Evolutionary conservation across 169 alveolate genomes (phyloP), one percentile per base, ranked within the genome.

Genomic region (Cyclospora cayetanensis): DNA sequence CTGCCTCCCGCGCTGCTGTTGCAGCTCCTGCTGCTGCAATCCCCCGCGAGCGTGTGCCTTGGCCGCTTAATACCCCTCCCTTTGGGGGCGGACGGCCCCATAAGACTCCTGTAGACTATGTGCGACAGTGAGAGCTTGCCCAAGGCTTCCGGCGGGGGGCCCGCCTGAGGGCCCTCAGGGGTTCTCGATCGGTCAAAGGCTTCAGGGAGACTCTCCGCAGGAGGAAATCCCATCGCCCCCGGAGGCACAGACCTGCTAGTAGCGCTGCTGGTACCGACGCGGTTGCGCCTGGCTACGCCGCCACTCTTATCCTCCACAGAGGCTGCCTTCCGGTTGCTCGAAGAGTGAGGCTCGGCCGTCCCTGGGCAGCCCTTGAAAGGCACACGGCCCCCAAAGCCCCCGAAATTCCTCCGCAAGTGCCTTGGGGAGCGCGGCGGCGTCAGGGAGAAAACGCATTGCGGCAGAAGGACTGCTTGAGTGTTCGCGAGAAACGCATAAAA

Each of bases 51-150:
- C n/a, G 53, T 1, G 4, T 72, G 83, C 83, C 83, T 29, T 18
- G 83, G 83, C 31, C 83, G 50, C 55, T 72, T 72, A 52, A 72
- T 55, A 27, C 83, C 83, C 34, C 34, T 72, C 34, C 83, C 83
- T 72, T 72, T 72, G 55, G 83, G 83, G 55, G 83, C 83, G n/a
- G 15, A 31, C 5, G 83, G 83, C 83, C 83, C 83, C 53, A 72
- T 18, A 22, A 72, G 83, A 31, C 83, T 72, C 22, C 83, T 72
- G 31, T 72, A 72, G 11, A 72, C 18, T 4, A 72, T 20, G 34
- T 72, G 83, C n/a, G 83, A 72, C 9, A 72, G 83, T 18, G 83
- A 72, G 29, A 72, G 60, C 35, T 52, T 3, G 12, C 83, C 83
- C 83, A 52, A 72, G 25, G 83, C 60, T 2, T 34, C 83, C 18